Conservation (phyloP, 2,329 filamentous ascomycete species). For the Aspergillus fijiensis region DNA sequence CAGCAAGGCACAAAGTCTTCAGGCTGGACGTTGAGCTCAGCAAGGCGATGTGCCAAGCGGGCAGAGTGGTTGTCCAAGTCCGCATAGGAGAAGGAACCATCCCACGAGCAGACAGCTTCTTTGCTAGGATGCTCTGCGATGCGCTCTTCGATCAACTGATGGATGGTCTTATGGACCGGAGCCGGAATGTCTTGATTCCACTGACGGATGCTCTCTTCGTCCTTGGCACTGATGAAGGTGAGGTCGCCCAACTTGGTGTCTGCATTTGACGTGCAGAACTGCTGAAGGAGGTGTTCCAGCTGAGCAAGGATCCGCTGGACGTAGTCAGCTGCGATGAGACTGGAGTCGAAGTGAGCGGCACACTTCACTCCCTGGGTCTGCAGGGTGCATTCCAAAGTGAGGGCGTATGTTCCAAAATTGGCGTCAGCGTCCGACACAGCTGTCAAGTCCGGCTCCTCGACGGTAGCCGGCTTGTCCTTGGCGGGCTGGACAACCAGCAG, state of each 20-base stretch:
- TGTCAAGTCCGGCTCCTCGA: slow-evolving; percentile 3
- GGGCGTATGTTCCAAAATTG: slow-evolving; percentile 14
- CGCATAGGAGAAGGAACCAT: slow-evolving; percentile 15
- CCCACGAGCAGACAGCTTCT: slow-evolving; percentile 16
- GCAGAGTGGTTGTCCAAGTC: slow-evolving; percentile 14
- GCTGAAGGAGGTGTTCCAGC: slow-evolving; percentile 10
- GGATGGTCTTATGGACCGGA: slow-evolving; percentile 7
- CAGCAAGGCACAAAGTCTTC: slow-evolving; percentile 12
- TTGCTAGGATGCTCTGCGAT: not conserved
- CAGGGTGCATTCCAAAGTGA: slow-evolving; percentile 14
- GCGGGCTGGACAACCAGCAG: slow-evolving; percentile 12
- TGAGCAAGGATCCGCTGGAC: slow-evolving; percentile 13
- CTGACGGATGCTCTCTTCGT: slow-evolving; percentile 10
- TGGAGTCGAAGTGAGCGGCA: slow-evolving; percentile 15
- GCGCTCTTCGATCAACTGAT: slow-evolving; percentile 9
- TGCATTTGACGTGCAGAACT: slow-evolving; percentile 6
- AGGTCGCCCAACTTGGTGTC: slow-evolving; percentile 9
- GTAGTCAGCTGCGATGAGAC: slow-evolving; percentile 2
- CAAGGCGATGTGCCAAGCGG: slow-evolving; percentile 6
- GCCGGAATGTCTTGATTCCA: slow-evolving; percentile 15
- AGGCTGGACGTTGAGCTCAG: slow-evolving; percentile 2
- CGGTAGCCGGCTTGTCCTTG: slow-evolving; percentile 1
- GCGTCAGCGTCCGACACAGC: slow-evolving; percentile 8
- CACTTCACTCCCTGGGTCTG: slow-evolving; percentile 2
- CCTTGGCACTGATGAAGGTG: slow-evolving; percentile 11